Base-by-base conservation (phyloP, 225 moss, liverwort and hornwort genomes). In the Bryum argenteum region DNA sequence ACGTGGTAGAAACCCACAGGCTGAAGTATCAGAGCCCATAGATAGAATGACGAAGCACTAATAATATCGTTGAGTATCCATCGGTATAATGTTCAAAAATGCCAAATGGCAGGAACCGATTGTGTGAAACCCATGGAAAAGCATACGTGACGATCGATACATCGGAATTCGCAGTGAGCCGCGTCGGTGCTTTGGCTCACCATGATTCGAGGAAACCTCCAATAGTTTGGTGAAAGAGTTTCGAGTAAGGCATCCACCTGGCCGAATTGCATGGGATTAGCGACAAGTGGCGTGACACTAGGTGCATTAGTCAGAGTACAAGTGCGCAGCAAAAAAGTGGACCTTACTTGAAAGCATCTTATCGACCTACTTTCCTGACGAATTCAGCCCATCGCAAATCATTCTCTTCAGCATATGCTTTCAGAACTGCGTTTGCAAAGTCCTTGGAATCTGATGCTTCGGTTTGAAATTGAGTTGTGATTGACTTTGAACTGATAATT, bases 341-440 rank as follows among this genome's bases (percentile, higher is more conserved):
- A 52, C 18, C 3, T 2, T 14, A 51, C 37, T 81, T 55, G 55
- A 21, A 16, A 74, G 78, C 70, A 7, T 51, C 74, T 74, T 82
- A 61, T 55, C 5, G 4, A 73, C 47, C 23, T 11, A 38, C 76
- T 14, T 71, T 6, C 14, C 47, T 33, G 33, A 33, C 33, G 33
- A 48, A 48, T 17, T 48, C 48, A 15, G 3, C 17, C 48, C 48
- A 33, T 33, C 17, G 17, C 15, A 48, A 48, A 15, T 48, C 16
- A 6, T 48, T 48, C 48, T 5, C 1, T 17, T 5, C 13, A 48
- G 48, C 48, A 48, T 48, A 48, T 48, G 17, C 17, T 16, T 6
- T 48, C 48, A 48, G 48, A 17, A 48, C 16, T 48, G 48, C 15
- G 16, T 48, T 48, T 48, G 48, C 0, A 33, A 6, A 2, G 33